Evolutionary conservation across 768 basidiomycete species (phyloP).

Genomic region (Mrakia frigida): DNA sequence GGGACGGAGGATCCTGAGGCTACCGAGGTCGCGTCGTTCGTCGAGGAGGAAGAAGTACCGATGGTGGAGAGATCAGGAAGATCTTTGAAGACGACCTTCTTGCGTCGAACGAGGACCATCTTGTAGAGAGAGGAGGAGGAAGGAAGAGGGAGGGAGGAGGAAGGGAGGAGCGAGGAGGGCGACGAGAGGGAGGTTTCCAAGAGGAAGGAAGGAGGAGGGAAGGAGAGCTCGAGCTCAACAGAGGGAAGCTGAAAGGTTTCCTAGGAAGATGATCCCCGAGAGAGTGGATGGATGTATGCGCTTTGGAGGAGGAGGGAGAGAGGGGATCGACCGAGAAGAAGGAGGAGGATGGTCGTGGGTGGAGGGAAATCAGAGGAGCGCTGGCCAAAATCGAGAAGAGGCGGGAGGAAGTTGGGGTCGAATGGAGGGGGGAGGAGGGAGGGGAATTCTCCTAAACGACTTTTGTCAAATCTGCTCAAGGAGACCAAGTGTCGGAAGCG

Average conservation of each 20-base stretch:
- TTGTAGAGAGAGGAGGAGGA: not conserved
- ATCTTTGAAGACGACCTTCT: constrained; percentile 13
- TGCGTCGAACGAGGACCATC: constrained; percentile 25
- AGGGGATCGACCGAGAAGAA: no score
- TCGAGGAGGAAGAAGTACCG: not conserved
- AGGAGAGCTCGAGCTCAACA: not conserved
- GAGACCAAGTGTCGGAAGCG: no score
- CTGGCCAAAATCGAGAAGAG: not conserved
- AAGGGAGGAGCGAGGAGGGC: not conserved
- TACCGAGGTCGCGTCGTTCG: not conserved
- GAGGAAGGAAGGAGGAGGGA: not conserved
- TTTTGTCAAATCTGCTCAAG: no score
- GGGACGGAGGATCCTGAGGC: not conserved
- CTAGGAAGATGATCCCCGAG: no score
- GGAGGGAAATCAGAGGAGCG: not conserved
- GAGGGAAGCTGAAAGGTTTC: no score
- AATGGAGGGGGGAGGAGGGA: not conserved
- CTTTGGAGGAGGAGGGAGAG: no score
- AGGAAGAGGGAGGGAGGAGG: not conserved
- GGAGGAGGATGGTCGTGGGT: not conserved
- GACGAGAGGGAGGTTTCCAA: not conserved
- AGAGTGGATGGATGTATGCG: no score
- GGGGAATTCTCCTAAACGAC: no score
- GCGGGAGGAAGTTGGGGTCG: not conserved
- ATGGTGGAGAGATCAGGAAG: not conserved